A percentile compares a stretch with the other conserved stretches of the same genome.
Evolutionary conservation across 495 filamentous ascomycete species (phyloP).

Genomic region (Tricharina praecox): DNA sequence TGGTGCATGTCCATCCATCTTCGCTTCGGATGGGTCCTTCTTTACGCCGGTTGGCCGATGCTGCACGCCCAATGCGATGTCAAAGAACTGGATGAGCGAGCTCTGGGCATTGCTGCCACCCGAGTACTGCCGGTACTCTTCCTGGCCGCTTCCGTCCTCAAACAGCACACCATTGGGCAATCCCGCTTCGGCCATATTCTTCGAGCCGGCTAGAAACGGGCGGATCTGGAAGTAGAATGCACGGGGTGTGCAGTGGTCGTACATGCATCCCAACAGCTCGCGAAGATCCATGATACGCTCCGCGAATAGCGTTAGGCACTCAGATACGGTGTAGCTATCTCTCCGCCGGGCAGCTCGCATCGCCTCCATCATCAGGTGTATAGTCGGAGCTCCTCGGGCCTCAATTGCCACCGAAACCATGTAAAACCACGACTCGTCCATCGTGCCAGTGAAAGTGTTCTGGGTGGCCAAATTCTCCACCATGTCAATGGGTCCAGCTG

Average conservation of each 20-base stretch:
- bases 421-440: conserved; percentile 98
- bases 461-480: conserved; percentile 72
- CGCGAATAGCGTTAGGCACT: conserved; percentile 58
- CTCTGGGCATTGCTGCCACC: conserved; percentile 94
- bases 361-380: conserved; percentile 73
- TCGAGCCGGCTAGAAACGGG: conserved; percentile 84
- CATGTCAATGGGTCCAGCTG: conserved; percentile 58
- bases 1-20: conserved; percentile 36
- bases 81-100: conserved; percentile 87
- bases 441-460: conserved; percentile 80
- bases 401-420: conserved; percentile 90
- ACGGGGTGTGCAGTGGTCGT: conserved; percentile 81
- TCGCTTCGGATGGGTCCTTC: conserved; percentile 31
- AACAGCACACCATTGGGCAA: conserved; percentile 75
- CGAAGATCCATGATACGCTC: conserved; percentile 75
- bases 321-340: conserved; percentile 52
- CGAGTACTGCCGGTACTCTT: conserved; percentile 57
- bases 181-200: conserved; percentile 90
- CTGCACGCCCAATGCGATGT: conserved; percentile 76
- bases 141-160: conserved; percentile 51
- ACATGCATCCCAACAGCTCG: conserved; percentile 59
- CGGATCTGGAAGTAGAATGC: conserved; percentile 89
- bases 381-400: conserved; percentile 73
- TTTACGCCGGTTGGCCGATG: conserved; percentile 78
- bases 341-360: conserved; percentile 61